These are phyloP conservation scores for Ustilago loliicola DNA, from an alignment of 1,284 basidiomycete species.

Conservation along the genomic window DNA sequence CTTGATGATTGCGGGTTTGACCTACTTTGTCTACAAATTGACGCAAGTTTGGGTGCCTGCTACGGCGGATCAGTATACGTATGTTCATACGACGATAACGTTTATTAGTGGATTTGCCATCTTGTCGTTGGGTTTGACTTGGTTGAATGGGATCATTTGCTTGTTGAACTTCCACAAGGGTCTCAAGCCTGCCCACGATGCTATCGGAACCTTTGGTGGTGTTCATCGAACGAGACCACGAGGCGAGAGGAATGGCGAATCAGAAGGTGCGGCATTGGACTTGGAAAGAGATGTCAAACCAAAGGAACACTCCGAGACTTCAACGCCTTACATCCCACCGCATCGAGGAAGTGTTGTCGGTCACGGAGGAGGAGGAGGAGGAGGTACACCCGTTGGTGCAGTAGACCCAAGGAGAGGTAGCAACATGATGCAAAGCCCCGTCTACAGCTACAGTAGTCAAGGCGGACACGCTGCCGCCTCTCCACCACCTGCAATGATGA, in stretches of 20 bases:
- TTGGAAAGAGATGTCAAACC: constrained; percentile 24
- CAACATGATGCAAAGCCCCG: constrained; percentile 12
- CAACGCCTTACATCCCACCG: background rate
- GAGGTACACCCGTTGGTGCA: background rate
- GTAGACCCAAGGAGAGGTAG: constrained; percentile 12
- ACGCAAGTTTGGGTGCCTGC: constrained; percentile 56
- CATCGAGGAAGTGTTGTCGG: constrained; percentile 10
- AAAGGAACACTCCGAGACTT: constrained; percentile 15
- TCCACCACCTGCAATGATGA: constrained; percentile 2
- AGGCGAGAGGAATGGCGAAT: constrained; percentile 1
- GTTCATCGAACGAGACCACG: constrained; percentile 22
- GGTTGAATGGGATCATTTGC: constrained; percentile 54
- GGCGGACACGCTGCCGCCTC: background rate
- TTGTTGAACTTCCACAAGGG: constrained; percentile 61
- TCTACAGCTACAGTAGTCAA: constrained; percentile 11
- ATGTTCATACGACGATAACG: constrained; percentile 59
- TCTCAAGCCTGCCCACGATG: constrained; percentile 54
- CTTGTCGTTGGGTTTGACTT: constrained; percentile 42
- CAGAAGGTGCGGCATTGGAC: constrained; percentile 25
- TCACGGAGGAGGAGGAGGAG: background rate
- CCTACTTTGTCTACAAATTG: constrained; percentile 57
- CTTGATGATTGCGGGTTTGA: constrained; percentile 53
- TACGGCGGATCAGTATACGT: constrained; percentile 50
- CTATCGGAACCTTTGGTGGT: constrained; percentile 53
- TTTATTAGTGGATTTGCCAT: constrained; percentile 60